Conservation (phyloP, 345 rosid species). For the Leavenworthia alabamica region DNA sequence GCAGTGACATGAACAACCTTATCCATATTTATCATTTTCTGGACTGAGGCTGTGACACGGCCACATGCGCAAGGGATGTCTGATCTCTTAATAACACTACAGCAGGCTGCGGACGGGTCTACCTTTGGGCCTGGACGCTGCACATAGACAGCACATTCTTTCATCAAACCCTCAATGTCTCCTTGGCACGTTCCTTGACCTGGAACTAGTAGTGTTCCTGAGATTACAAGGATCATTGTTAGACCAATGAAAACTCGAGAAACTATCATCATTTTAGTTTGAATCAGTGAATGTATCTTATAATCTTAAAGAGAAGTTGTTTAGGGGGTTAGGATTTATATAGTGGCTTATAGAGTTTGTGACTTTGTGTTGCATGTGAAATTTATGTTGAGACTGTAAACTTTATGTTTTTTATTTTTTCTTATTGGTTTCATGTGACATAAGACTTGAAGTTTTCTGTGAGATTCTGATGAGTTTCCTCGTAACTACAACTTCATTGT, state of each 20-base stretch:
- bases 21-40: constrained; percentile 28
- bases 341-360: not conserved
- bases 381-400: not conserved
- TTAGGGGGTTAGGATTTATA: constrained; percentile 8
- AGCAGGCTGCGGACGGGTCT: constrained; percentile 26
- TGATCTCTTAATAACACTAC: constrained; percentile 22
- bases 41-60: constrained; percentile 19
- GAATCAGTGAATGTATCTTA: not conserved
- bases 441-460: not conserved
- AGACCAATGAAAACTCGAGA: constrained; percentile 3
- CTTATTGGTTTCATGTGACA: constrained; percentile 28
- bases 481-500: constrained; percentile 22
- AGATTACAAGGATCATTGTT: constrained; percentile 16
- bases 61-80: constrained; percentile 29
- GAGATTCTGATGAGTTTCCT: constrained; percentile 17
- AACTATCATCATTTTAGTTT: not conserved
- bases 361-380: constrained; percentile 13
- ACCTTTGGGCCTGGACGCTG: constrained; percentile 31
- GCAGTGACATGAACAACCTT: constrained; percentile 33
- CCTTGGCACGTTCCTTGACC: constrained; percentile 29
- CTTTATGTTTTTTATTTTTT: not conserved
- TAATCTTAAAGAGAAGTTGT: not conserved
- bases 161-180: constrained; percentile 30
- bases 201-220: constrained; percentile 17
- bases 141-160: constrained; percentile 33